These are phyloP conservation scores for Suhomyces panamericanus DNA, from an alignment of 1,139 yeast genomes.

Conservation along the genomic window DNA sequence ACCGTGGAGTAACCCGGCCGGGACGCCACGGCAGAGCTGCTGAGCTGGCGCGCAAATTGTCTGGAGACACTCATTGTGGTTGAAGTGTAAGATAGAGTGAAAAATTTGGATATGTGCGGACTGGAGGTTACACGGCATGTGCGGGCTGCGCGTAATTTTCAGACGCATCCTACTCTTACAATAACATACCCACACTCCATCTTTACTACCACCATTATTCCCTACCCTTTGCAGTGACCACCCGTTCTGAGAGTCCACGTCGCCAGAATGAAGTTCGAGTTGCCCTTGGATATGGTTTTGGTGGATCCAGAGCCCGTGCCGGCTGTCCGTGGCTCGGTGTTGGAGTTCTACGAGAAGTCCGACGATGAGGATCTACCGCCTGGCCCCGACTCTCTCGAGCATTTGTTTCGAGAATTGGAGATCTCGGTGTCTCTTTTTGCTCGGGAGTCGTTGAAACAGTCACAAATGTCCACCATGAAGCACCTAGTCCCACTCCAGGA, in stretches of 20 bases:
- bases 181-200: no score
- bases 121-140: slow-evolving; percentile 1
- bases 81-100: neutral
- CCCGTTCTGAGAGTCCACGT: neutral
- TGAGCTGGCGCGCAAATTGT: slow-evolving; percentile 44
- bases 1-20: slow-evolving; percentile 79
- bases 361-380: neutral
- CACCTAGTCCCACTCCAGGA: neutral
- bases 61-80: slow-evolving; percentile 3
- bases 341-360: slow-evolving; percentile 1
- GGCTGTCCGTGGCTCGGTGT: neutral
- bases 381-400: neutral
- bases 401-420: slow-evolving; percentile 3
- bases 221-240: neutral
- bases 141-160: slow-evolving; percentile 1
- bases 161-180: neutral
- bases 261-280: slow-evolving; percentile 12
- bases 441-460: neutral
- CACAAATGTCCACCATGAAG: neutral
- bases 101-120: slow-evolving; percentile 6
- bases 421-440: slow-evolving; percentile 1
- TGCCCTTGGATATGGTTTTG: slow-evolving; percentile 12
- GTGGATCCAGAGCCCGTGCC: slow-evolving; percentile 5
- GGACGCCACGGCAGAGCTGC: slow-evolving; percentile 37
- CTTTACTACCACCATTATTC: neutral